Evolutionary conservation across 2,329 filamentous ascomycete species (phyloP).

Genomic region (Xylariaceae sp.): DNA sequence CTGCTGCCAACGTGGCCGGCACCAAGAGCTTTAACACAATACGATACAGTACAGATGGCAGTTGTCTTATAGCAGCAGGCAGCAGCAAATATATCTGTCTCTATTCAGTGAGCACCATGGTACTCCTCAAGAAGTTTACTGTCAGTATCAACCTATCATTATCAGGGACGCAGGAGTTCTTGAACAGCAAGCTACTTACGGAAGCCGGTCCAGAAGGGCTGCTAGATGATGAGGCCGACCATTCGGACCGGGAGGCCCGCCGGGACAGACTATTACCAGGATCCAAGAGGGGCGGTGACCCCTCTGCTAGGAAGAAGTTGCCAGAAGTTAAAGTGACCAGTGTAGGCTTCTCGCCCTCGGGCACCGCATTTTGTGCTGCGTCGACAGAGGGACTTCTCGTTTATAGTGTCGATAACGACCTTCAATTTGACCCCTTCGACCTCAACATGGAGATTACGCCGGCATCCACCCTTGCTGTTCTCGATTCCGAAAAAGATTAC

Average conservation of each 20-base stretch:
- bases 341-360: slow-evolving; percentile 86
- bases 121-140: slow-evolving; percentile 91
- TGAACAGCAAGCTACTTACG: slow-evolving; percentile 89
- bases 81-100: slow-evolving; percentile 99
- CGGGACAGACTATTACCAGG: slow-evolving; percentile 81
- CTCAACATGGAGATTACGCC: slow-evolving; percentile 94
- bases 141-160: slow-evolving; percentile 95
- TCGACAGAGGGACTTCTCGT: slow-evolving; percentile 93
- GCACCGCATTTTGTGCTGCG: slow-evolving; percentile 89
- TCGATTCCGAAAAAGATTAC: slow-evolving; percentile 73
- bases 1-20: slow-evolving; percentile 85
- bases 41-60: slow-evolving; percentile 88
- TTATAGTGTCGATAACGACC: slow-evolving; percentile 82
- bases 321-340: slow-evolving; percentile 84
- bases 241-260: slow-evolving; percentile 84
- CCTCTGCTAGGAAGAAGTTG: slow-evolving; percentile 72
- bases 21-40: slow-evolving; percentile 91
- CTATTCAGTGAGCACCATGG: slow-evolving; percentile 92
- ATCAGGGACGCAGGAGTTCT: slow-evolving; percentile 93
- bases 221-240: slow-evolving; percentile 87
- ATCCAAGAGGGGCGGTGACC: slow-evolving; percentile 80
- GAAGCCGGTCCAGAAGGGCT: slow-evolving; percentile 84
- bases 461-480: slow-evolving; percentile 72
- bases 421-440: slow-evolving; percentile 94
- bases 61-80: slow-evolving; percentile 84